Base-by-base conservation (phyloP, 495 filamentous ascomycete genomes). In the Xylaria flabelliformis region DNA sequence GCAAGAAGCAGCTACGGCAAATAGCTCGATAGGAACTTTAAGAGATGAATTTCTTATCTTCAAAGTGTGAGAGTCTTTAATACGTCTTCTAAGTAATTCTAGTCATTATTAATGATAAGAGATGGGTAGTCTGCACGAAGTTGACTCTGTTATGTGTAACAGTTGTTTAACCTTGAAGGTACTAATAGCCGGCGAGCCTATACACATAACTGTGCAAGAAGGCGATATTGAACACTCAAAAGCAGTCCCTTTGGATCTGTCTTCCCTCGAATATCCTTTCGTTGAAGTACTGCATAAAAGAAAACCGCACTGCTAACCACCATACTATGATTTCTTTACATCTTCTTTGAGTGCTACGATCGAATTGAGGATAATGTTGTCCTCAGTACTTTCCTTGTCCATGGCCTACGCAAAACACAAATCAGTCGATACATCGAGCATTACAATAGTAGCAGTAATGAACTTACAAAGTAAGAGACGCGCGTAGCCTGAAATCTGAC, bases 391-490 rank as follows among this genome's bases (percentile, higher is more conserved):
- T 1, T 58, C 55, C 17, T 62, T 62, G 19, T 62, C 58, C 17
- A 41, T 62, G 34, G 58, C 58, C 58, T 62, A 39, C 3, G 5
- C 10, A 62, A 10, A 39, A 19, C 19, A 62, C 17, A 36, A n/a
- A n/a, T 62, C 34, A 41, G 58, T 41, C 19, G n/a, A 62, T 41
- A 12, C 41, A 62, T 41, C 34, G 34, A 41, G 34, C 3, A 10
- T 7, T n/a, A 5, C 56, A 61, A 41, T 17, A 34, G 55, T 13
- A 41, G 5, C 34, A 41, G 34, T 2, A 41, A 4, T 62, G 39
- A 34, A 41, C 32, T 62, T 62, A 41, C 58, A 62, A 62, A 62
- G 58, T 62, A 62, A 2, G 32, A 62, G 58, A 62, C 34, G 34
- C 34, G 58, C 17, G 15, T 12, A 21, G 58, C 58, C 34, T 41